Conservation (phyloP, 176 grass and related monocot genomes). For the Aegilops speltoides region DNA sequence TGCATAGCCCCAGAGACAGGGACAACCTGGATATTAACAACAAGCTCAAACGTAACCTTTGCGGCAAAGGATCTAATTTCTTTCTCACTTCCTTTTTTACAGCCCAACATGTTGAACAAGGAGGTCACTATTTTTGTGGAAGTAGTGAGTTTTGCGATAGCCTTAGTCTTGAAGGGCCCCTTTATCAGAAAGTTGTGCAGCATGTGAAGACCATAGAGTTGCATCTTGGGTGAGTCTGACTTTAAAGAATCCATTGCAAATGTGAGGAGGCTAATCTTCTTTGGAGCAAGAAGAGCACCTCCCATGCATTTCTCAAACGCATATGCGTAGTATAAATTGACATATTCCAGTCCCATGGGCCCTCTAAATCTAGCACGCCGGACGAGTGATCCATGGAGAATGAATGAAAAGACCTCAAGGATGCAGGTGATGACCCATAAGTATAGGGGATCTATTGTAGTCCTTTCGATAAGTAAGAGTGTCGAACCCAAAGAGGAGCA, state of each 20-base stretch:
- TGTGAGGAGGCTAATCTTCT: background rate
- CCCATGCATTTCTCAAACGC: background rate
- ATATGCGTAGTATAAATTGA: background rate
- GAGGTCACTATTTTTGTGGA: background rate
- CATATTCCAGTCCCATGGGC: background rate
- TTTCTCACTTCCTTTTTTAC: background rate
- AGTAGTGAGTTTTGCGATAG: background rate
- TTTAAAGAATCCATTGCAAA: slow-evolving; percentile 8
- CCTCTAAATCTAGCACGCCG: background rate
- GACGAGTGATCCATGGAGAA: too few species aligned
- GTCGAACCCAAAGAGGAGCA: too few species aligned
- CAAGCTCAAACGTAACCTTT: background rate
- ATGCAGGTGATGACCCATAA: too few species aligned
- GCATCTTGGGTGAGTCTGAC: background rate
- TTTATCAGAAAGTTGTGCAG: background rate
- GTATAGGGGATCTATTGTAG: too few species aligned
- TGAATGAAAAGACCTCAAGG: too few species aligned
- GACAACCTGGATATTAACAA: background rate
- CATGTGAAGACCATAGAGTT: background rate
- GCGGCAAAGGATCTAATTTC: background rate
- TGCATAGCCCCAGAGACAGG: background rate
- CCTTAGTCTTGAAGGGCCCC: background rate
- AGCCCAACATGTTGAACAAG: background rate
- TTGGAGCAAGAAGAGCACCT: background rate
- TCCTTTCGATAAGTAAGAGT: too few species aligned